Evolutionary conservation across 2,329 filamentous ascomycete genomes (phyloP), one percentile per base, ranked within the genome.

Genomic region (Magnaporthiopsis rhizophila): DNA sequence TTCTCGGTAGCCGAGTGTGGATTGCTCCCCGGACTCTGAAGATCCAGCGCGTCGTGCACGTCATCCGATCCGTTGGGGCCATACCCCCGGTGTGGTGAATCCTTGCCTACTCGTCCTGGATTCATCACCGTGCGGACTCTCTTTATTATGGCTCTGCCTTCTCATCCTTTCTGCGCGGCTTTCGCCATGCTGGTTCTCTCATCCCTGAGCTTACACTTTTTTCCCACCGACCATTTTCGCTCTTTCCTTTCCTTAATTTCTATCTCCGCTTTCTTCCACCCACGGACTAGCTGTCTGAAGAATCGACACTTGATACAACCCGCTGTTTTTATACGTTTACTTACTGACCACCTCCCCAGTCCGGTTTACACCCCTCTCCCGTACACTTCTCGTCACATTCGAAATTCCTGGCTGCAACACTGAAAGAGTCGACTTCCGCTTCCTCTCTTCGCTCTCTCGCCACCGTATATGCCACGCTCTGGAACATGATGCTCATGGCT

Each of bases 401-500:
- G 4, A 28, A 3, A 11, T 24, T 24, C 45, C 45, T 8, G 45
- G 21, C 45, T 11, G 21, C 18, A 53, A 53, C 13, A 9, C 6
- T 24, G 21, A 11, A 53, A 21, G 45, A 24, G 45, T 21, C 45
- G 7, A 24, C 45, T 11, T 53, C n/a, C n/a, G 45, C 8, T n/a
- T 56, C 60, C 21, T 38, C 62, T 45, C 32, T 36, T 34, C 57
- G 57, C 28, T 28, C 61, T 58, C 45, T 15, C 13, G 11, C 13
- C 61, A 13, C 3, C 6, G 32, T 50, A 53, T 53, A 45, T 30
- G 58, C 32, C 24, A 65, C 26, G 30, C 30, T 65, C 58, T 63
- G 26, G 45, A 45, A 61, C 62, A 71, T 65, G 66, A 71, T 68
- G 68, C 64, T 38, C 66, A 63, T 32, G 63, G 58, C 59, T 64